Evolutionary conservation across 495 filamentous ascomycete genomes (phyloP).

Genomic region (Trypethelium eluteriae): DNA sequence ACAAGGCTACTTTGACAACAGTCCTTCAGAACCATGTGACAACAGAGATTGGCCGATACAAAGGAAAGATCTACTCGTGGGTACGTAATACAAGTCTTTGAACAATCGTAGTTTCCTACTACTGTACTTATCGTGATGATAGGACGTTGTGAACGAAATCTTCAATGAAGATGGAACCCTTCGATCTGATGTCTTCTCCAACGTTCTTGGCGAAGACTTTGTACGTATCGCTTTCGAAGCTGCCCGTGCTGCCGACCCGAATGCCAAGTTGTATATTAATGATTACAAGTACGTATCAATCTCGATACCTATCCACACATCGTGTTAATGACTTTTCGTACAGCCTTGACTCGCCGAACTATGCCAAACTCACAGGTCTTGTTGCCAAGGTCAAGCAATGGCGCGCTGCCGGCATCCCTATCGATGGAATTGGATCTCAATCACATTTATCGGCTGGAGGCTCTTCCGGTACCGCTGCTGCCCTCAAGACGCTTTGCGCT

Average conservation of each 20-base stretch:
- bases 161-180: conserved; percentile 57
- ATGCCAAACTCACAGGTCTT: conserved; percentile 56
- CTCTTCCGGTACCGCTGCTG: conserved; percentile 36
- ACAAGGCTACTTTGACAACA: conserved; percentile 44
- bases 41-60: conserved; percentile 50
- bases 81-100: conserved; percentile 24
- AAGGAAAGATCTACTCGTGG: conserved; percentile 56
- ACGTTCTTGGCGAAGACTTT: conserved; percentile 50
- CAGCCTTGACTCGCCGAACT: conserved; percentile 37
- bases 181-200: conserved; percentile 50
- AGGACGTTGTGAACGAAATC: conserved; percentile 65
- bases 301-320: conserved; percentile 28
- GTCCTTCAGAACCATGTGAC: conserved; percentile 55
- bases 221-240: conserved; percentile 57
- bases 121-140: conserved; percentile 14
- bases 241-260: conserved; percentile 51
- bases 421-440: conserved; percentile 67
- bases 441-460: conserved; percentile 51
- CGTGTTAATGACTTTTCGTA: conserved; percentile 16
- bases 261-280: conserved; percentile 59
- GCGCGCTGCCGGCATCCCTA: conserved; percentile 56
- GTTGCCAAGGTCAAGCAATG: conserved; percentile 58
- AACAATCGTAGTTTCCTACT: conserved; percentile 16
- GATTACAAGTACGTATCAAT: conserved; percentile 51
- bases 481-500: conserved; percentile 51